Evolutionary conservation across 2,329 filamentous ascomycete species (phyloP).

Genomic region (Curvularia verruculosa): DNA sequence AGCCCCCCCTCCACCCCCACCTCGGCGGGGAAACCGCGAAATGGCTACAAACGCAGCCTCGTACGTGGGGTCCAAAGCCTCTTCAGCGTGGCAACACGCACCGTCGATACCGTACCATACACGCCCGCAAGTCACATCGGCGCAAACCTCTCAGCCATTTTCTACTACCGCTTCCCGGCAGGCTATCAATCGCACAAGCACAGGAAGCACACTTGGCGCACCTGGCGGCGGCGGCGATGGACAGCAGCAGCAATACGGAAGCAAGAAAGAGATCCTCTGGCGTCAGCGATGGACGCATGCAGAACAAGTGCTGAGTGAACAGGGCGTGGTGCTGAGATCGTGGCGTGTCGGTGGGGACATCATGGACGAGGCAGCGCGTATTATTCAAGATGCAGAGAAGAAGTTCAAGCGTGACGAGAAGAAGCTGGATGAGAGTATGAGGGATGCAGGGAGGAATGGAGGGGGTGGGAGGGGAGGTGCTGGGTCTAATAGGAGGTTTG

Average conservation of each 20-base stretch:
- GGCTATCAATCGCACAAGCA: constrained; percentile 33
- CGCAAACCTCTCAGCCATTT: constrained; percentile 33
- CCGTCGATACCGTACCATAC: constrained; percentile 37
- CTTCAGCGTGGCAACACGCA: constrained; percentile 43
- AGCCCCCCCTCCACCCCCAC: constrained; percentile 46
- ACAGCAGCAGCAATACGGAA: constrained; percentile 46
- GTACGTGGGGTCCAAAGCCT: constrained; percentile 48
- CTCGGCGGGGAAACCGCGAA: constrained; percentile 45
- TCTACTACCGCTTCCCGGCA: constrained; percentile 33
- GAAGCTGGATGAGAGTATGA: not conserved
- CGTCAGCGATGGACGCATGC: constrained; percentile 69
- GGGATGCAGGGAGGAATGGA: not conserved
- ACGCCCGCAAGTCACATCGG: constrained; percentile 28
- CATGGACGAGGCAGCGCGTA: constrained; percentile 66
- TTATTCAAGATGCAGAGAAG: constrained; percentile 63
- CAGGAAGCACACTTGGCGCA: constrained; percentile 32
- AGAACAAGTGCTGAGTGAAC: constrained; percentile 65
- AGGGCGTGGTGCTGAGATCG: constrained; percentile 71
- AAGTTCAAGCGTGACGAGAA: constrained; percentile 34
- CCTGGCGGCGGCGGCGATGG: not conserved
- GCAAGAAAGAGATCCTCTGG: constrained; percentile 78
- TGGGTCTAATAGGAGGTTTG: not conserved
- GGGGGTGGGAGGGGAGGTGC: not conserved
- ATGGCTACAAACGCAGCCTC: constrained; percentile 48
- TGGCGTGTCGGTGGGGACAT: constrained; percentile 78